phyloP scores from a whole-genome alignment of 2,329 filamentous ascomycete species.

The Scytalidium lignicola region DNA sequence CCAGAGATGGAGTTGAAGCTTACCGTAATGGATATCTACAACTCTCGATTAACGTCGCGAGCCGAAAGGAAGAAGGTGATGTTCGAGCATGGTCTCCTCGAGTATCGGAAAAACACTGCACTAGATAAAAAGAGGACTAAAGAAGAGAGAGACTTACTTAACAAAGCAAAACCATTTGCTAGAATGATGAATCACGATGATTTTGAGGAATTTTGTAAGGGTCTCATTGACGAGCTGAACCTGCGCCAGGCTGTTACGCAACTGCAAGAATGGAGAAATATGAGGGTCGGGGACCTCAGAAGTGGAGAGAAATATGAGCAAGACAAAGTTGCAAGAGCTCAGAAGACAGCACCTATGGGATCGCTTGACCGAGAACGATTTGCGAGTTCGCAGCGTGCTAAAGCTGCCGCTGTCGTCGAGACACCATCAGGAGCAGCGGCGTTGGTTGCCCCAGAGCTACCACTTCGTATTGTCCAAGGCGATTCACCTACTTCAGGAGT shows the following conservation, averaged over 20 bases:
- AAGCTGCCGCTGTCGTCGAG: constrained; percentile 59
- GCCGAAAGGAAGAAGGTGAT: constrained; percentile 95
- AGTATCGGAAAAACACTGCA: constrained; percentile 87
- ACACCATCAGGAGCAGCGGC: constrained; percentile 70
- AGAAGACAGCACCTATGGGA: constrained; percentile 66
- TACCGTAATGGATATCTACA: constrained; percentile 98
- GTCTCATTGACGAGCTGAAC: constrained; percentile 85
- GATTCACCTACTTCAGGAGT: constrained; percentile 24
- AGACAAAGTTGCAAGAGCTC: constrained; percentile 74
- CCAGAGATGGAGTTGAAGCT: constrained; percentile 97
- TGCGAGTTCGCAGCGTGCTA: constrained; percentile 64
- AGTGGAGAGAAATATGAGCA: constrained; percentile 88
- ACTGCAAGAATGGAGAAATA: constrained; percentile 86
- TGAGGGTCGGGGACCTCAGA: constrained; percentile 78
- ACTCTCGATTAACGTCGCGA: constrained; percentile 80
- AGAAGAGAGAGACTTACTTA: constrained; percentile 84
- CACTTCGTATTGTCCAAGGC: constrained; percentile 43
- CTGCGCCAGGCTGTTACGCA: constrained; percentile 84
- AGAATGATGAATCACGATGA: constrained; percentile 94
- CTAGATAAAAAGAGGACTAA: constrained; percentile 93
- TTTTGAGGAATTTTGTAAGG: constrained; percentile 80
- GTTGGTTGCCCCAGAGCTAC: constrained; percentile 73
- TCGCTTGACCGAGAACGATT: constrained; percentile 79
- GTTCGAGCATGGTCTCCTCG: constrained; percentile 88
- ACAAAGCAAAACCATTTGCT: constrained; percentile 93